Evolutionary conservation across 148 eudicot species (phyloP), one percentile per base, ranked within the genome.

Genomic region (Rhododendron mucronatum): DNA sequence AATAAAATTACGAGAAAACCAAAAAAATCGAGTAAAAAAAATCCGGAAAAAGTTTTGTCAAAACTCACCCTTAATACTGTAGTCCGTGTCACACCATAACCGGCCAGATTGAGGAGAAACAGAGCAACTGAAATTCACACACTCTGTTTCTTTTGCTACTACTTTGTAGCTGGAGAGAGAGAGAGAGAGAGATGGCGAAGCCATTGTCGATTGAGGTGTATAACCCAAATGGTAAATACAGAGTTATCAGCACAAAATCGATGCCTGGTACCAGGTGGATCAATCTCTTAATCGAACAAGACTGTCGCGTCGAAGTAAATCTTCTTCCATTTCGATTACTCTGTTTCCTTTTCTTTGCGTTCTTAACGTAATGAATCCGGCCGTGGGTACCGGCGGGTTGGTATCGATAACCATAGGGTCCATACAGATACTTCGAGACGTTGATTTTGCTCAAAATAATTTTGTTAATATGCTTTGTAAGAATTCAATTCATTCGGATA

Each of bases 221-320:
- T 90, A 96, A 96, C 84, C 99, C 99, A 21, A 93, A 84, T 89
- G 99, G 99, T 21, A 96, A 94, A 84, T 95, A 95, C 91, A 94
- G 99, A 91, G 99, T 96, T 48, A 82, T 96, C 63, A 96, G 99
- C 94, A 96, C 99, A 4, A 96, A 96, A 63, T 86, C 99, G 78
- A 96, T 96, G 99, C 99, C 99, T 26, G 99, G 99, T 18, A 95
- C 97, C 65, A 89, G 99, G 20, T 96, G 99, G 99, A 95, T 96
- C 85, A 94, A 96, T 89, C 96, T 96, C 85, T 84, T 96, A 75
- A 89, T 94, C 73, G 86, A 96, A 48, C 98, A 95, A 89, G 99
- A 93, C 88, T 97, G 98, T 47, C 93, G 99, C 14, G 87, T 97
- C 16, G 99, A 97, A 95, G 99, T 97, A 88, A 59, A 44, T 14